A percentile compares a stretch with the other conserved stretches of the same genome.
These are phyloP conservation scores for Blepharisma stoltei DNA, from an alignment of 73 alveolate genomes.

Conservation along the genomic window DNA sequence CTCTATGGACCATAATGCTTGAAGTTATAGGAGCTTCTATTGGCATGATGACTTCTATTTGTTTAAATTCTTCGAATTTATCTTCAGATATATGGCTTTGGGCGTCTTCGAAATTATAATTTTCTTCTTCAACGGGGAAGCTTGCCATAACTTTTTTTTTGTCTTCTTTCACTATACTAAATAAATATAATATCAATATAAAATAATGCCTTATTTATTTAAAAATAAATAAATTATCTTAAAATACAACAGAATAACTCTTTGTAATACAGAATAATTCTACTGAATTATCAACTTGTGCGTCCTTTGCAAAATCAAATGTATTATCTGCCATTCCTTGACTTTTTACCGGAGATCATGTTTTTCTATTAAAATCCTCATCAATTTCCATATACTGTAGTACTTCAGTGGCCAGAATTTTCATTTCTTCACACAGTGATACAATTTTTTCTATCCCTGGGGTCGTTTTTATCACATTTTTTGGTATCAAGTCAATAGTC, in stretches of 20 bases:
- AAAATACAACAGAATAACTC: no score
- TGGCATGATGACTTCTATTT: conserved; percentile 11
- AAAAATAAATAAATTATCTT: no score
- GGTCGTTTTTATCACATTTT: neutral
- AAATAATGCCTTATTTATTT: no score
- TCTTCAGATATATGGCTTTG: conserved; percentile 6
- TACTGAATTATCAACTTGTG: no score
- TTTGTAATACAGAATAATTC: no score
- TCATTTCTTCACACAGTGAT: conserved; percentile 3
- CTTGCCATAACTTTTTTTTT: neutral
- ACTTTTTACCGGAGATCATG: no score
- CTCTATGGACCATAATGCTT: neutral
- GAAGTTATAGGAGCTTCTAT: neutral
- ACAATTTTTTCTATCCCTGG: conserved; percentile 1
- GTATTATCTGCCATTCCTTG: no score
- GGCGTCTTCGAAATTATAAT: conserved; percentile 2
- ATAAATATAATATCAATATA: no score
- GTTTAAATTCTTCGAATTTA: conserved; percentile 13
- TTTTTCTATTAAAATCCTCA: neutral
- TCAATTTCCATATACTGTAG: neutral
- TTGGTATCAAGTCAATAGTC: neutral
- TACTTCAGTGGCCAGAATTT: conserved; percentile 16
- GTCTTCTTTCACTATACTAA: neutral
- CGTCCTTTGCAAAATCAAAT: no score
- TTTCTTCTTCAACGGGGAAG: neutral